Evolutionary conservation across 164 flowering plant genomes (phyloP).

Genomic region (Umbellularia californica): DNA sequence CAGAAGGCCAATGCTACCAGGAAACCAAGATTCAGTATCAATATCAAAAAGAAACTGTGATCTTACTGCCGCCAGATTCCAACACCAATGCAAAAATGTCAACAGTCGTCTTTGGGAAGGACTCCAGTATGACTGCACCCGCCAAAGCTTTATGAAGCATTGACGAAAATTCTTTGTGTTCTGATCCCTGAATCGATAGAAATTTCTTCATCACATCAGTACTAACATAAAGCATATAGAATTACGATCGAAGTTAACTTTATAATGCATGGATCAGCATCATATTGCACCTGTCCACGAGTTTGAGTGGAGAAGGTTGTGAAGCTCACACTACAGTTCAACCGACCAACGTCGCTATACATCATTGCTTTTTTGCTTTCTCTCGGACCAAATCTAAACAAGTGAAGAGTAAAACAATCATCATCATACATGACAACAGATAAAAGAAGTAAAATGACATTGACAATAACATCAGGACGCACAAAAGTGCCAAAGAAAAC

Average conservation of each 20-base stretch:
- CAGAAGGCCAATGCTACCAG: neutral
- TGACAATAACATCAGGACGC: no score
- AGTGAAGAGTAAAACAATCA: neutral
- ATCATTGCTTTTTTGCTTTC: constrained; percentile 98
- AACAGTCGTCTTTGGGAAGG: constrained; percentile 94
- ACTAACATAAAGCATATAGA: neutral
- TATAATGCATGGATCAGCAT: neutral
- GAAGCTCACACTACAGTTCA: constrained; percentile 88
- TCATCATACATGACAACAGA: neutral
- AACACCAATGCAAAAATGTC: constrained; percentile 93
- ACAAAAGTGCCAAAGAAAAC: no score
- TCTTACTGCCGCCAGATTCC: constrained; percentile 97
- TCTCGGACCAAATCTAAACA: constrained; percentile 88
- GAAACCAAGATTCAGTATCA: neutral
- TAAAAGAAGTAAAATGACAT: no score
- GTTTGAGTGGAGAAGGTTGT: constrained; percentile 68
- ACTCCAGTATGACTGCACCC: constrained; percentile 83
- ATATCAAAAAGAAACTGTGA: neutral
- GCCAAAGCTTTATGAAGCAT: constrained; percentile 95
- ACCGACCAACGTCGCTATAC: constrained; percentile 83
- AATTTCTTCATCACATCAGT: neutral
- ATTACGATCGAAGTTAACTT: neutral
- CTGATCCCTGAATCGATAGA: constrained; percentile 51
- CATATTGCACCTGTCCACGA: constrained; percentile 66
- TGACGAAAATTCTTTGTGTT: constrained; percentile 75